Conservation (phyloP, 176 grass and related monocot genomes). For the Elaeis guineensis region DNA sequence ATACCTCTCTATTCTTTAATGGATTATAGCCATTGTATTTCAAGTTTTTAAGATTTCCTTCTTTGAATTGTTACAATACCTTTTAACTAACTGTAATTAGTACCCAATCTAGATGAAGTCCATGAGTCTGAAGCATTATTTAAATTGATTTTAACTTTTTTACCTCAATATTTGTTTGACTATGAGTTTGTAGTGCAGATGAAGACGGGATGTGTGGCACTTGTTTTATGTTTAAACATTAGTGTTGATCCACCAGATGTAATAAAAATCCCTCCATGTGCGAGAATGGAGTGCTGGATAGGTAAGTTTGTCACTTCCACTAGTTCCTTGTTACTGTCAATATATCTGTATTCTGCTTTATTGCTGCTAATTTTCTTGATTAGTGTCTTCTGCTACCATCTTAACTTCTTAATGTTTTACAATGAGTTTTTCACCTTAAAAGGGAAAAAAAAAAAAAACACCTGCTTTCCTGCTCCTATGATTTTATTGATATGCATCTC, state of each 20-base stretch:
- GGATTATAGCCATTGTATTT: too few relatives aligned
- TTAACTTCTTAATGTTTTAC: too few relatives aligned
- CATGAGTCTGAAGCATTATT: conserved; percentile 1
- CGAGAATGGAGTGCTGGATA: conserved; percentile 99
- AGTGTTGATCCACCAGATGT: conserved; percentile 95
- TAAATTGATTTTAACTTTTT: conserved; percentile 16
- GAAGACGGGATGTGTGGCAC: conserved; percentile 92
- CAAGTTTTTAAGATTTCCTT: too few relatives aligned
- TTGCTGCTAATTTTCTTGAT: not conserved
- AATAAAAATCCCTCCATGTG: conserved; percentile 97
- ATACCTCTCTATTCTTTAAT: too few relatives aligned
- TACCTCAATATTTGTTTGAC: conserved; percentile 11
- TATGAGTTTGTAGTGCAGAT: conserved; percentile 62
- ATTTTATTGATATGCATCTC: too few relatives aligned
- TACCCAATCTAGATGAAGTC: too few relatives aligned
- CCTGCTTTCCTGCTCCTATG: too few relatives aligned
- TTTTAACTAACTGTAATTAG: not conserved
- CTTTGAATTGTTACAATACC: not conserved
- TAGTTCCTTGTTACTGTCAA: conserved; percentile 8
- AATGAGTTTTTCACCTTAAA: too few relatives aligned
- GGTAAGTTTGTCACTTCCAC: conserved; percentile 32
- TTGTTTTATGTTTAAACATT: conserved; percentile 96
- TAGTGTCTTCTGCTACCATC: too few relatives aligned
- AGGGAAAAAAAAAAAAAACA: too few relatives aligned
- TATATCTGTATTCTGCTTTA: not conserved